Base-by-base conservation (phyloP, 306 rosid genomes). In the Sicyos edulis region DNA sequence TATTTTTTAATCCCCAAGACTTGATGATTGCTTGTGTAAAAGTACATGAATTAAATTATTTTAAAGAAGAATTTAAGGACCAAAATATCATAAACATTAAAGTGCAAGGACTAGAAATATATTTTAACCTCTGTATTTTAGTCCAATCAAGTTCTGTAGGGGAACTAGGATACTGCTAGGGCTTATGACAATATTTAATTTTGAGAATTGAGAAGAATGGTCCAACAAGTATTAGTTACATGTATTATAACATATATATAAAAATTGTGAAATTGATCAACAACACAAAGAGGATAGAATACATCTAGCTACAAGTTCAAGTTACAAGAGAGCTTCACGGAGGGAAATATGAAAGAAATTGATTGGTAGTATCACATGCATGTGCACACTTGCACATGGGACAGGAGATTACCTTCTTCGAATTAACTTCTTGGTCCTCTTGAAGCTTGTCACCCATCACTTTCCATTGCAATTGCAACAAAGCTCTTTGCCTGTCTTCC, bases 401-500 rank as follows among this genome's bases (percentile, higher is more conserved):
- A 76, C 77, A 72, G 74, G 75, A 67, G 74, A n/a, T 59, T 77
- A 91, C 99, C 95, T 87, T 87, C 82, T 87, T 89, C 8, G 90
- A 91, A 78, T 81, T 91, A 79, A 85, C 95, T 84, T 91, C 99
- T 83, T 83, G 92, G 81, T 86, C 91, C 81, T 91, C 95, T 73
- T 85, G 91, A 66, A 87, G 87, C 71, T 89, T 87, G 85, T 91
- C 88, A 50, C 95, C 80, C 97, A 95, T 93, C 81, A 91, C 97
- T 84, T 83, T 89, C 99, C 97, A 95, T 84, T 89, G 96, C 91
- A 95, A 75, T 78, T 95, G 92, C 87, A 95, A 80, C 77, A 95
- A 83, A 70, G 97, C 90, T 81, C 88, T 89, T 84, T 95, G 97
- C 84, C 88, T 85, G 64, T 95, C 96, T 88, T 95, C 99, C 99